A percentile compares a stretch with the other conserved stretches of the same genome.
Conservation (phyloP, 768 basidiomycete genomes). For the Lenzites betulinus region DNA sequence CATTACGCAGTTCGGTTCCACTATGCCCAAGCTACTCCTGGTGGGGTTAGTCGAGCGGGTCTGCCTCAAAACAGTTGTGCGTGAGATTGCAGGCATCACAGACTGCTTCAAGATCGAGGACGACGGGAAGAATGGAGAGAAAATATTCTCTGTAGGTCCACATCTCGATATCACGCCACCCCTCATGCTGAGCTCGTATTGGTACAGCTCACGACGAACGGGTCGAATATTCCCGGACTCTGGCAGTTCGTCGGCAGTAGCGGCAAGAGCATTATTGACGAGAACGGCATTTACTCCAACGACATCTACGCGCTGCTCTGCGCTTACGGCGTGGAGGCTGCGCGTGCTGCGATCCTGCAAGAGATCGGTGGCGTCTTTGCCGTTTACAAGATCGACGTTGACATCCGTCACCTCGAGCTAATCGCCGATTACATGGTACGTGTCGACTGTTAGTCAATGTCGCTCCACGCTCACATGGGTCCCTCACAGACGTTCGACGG, state of each 20-base stretch:
- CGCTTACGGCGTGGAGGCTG: slow-evolving; percentile 97
- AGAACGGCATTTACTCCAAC: slow-evolving; percentile 87
- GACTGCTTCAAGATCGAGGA: slow-evolving; percentile 82
- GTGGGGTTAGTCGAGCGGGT: slow-evolving; percentile 91
- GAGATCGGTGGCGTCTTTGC: slow-evolving; percentile 93
- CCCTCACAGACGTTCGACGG: slow-evolving; percentile 87
- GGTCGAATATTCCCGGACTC: slow-evolving; percentile 88
- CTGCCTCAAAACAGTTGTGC: slow-evolving; percentile 82
- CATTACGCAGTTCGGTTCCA: slow-evolving; percentile 68
- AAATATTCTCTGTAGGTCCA: slow-evolving; percentile 49
- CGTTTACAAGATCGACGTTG: slow-evolving; percentile 94
- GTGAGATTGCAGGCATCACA: slow-evolving; percentile 86
- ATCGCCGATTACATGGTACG: slow-evolving; percentile 99
- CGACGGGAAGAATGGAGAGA: slow-evolving; percentile 52
- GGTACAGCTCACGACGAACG: slow-evolving; percentile 79
- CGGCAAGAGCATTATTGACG: slow-evolving; percentile 58
- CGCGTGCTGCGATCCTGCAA: slow-evolving; percentile 83
- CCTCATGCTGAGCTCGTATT: not conserved
- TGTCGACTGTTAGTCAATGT: slow-evolving; percentile 6
- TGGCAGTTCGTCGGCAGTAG: slow-evolving; percentile 67
- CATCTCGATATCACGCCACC: not conserved
- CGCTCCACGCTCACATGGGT: not conserved
- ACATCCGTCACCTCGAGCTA: slow-evolving; percentile 90
- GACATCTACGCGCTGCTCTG: slow-evolving; percentile 90
- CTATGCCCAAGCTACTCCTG: slow-evolving; percentile 90